A percentile compares a stretch with the other conserved stretches of the same genome.
phyloP scores from a whole-genome alignment of 164 flowering plant species.

The Vitis rupestris region DNA sequence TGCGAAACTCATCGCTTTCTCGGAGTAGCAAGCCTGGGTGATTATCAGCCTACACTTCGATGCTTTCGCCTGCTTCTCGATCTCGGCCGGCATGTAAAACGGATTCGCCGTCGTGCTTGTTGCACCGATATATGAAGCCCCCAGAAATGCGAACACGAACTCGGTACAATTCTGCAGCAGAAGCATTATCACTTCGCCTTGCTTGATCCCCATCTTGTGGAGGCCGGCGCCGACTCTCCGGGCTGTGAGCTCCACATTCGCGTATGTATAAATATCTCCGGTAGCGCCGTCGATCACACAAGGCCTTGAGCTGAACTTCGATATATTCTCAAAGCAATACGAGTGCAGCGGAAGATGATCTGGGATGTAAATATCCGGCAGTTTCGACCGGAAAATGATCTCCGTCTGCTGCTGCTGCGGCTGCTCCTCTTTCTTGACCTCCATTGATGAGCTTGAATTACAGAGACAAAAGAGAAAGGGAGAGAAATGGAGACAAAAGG shows the following conservation, averaged over 20 bases:
- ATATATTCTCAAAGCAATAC: conserved; percentile 75
- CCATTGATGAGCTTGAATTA: conserved; percentile 1
- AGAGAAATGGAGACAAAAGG: neutral
- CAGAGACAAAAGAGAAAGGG: neutral
- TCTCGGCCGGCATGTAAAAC: conserved; percentile 66
- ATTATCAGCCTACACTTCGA: conserved; percentile 49
- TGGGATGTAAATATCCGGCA: conserved; percentile 84
- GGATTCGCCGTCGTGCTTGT: conserved; percentile 80
- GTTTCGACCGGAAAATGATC: conserved; percentile 74
- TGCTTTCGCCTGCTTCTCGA: conserved; percentile 66
- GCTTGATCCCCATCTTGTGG: conserved; percentile 46
- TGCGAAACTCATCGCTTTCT: conserved; percentile 45
- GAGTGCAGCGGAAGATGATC: conserved; percentile 71
- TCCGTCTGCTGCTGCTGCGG: conserved; percentile 22
- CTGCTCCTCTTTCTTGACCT: neutral
- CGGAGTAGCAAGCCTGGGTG: conserved; percentile 51
- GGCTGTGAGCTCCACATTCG: conserved; percentile 60
- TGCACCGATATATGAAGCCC: conserved; percentile 76
- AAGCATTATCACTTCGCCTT: conserved; percentile 76
- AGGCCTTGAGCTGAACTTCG: conserved; percentile 43
- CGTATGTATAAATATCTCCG: conserved; percentile 48
- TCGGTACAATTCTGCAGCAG: conserved; percentile 79
- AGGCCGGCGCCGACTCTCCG: conserved; percentile 70
- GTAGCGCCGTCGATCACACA: conserved; percentile 75
- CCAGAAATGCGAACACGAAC: conserved; percentile 78